phyloP scores from a whole-genome alignment of 495 filamentous ascomycete species.

The Darksidea phi region DNA sequence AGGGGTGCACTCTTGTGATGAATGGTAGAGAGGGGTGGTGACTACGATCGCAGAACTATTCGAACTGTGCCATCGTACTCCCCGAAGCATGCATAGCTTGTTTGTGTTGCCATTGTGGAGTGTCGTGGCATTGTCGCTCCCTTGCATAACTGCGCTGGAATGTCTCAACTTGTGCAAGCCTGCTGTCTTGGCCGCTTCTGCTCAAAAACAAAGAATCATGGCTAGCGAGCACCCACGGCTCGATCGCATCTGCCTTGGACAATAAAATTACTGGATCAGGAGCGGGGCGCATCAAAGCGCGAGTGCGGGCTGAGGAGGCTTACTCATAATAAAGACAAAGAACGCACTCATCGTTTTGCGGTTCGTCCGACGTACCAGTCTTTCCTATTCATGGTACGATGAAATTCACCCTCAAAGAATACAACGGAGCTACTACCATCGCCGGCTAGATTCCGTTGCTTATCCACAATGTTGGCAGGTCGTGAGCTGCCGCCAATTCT shows the following conservation, averaged over 20 bases:
- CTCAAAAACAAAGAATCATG: conserved; percentile 31
- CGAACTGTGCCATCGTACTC: neutral
- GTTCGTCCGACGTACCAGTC: conserved; percentile 8
- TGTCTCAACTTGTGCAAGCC: conserved; percentile 24
- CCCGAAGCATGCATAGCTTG: conserved; percentile 13
- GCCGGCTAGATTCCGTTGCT: neutral
- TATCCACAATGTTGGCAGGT: conserved; percentile 33
- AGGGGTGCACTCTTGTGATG: conserved; percentile 9
- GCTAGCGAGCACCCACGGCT: conserved; percentile 17
- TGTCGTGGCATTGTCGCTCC: conserved; percentile 25
- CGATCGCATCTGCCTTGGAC: conserved; percentile 29
- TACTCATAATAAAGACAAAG: conserved; percentile 33
- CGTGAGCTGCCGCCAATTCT: conserved; percentile 30
- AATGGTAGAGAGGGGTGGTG: too few species aligned
- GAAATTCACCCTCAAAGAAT: conserved; percentile 33
- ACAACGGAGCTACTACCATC: conserved; percentile 6
- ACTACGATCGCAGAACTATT: neutral
- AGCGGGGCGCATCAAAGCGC: conserved; percentile 15
- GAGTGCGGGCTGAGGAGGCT: conserved; percentile 1
- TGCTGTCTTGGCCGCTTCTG: conserved; percentile 30
- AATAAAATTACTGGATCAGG: conserved; percentile 31
- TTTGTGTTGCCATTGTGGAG: conserved; percentile 15
- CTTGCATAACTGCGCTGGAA: conserved; percentile 36
- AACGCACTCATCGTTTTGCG: conserved; percentile 10
- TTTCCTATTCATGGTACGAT: conserved; percentile 31